phyloP scores from a whole-genome alignment of 1,284 basidiomycete genomes.

The Leccinum laetum region DNA sequence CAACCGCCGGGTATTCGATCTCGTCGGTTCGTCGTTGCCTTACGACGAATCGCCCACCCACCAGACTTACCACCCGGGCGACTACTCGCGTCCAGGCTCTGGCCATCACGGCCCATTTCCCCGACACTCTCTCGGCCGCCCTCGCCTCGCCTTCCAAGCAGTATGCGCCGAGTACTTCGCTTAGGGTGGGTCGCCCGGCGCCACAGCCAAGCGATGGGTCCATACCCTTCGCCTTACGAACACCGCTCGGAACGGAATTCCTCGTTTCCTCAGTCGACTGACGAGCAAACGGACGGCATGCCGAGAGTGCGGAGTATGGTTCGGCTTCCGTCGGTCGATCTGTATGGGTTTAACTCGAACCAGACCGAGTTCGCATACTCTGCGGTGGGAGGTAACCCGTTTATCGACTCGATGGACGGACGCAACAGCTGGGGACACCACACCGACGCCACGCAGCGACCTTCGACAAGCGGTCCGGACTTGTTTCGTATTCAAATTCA shows the following conservation, averaged over 20 bases:
- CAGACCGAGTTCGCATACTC: constrained; percentile 80
- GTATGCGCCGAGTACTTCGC: constrained; percentile 48
- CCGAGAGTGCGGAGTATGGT: constrained; percentile 79
- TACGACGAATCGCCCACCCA: constrained; percentile 61
- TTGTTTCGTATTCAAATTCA: too few species aligned
- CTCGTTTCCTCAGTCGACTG: constrained; percentile 68
- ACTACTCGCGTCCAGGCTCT: constrained; percentile 67
- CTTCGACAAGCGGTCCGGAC: constrained; percentile 56
- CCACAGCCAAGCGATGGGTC: constrained; percentile 81
- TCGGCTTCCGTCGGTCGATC: constrained; percentile 67
- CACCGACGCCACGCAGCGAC: constrained; percentile 42
- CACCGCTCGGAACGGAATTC: constrained; percentile 66
- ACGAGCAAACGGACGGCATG: constrained; percentile 52
- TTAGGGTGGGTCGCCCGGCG: constrained; percentile 71
- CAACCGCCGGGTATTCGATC: constrained; percentile 80
- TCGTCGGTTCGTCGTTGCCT: constrained; percentile 72
- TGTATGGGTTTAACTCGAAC: constrained; percentile 60
- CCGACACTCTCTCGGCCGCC: constrained; percentile 58
- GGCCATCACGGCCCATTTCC: constrained; percentile 64
- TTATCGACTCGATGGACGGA: constrained; percentile 49
- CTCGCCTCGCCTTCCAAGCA: constrained; percentile 50
- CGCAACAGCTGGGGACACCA: constrained; percentile 45
- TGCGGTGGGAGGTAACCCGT: constrained; percentile 47
- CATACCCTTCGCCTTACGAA: constrained; percentile 79
- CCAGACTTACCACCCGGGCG: constrained; percentile 51